A percentile compares a stretch with the other conserved stretches of the same genome.
Evolutionary conservation across 139 green algal species (phyloP).

Genomic region (Micractinium conductrix): DNA sequence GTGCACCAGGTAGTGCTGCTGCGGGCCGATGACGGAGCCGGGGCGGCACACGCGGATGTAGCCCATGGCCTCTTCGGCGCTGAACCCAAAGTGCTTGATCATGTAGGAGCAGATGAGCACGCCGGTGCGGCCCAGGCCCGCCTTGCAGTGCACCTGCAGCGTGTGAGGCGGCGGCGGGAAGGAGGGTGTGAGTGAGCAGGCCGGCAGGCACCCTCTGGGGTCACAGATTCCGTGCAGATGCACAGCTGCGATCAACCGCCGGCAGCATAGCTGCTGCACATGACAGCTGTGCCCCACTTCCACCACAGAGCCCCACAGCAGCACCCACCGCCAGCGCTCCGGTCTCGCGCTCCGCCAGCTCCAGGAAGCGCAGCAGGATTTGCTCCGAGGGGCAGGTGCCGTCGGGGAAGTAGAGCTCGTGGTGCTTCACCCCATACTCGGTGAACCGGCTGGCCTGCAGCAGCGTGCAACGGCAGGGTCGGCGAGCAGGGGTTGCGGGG

Average conservation of each 20-base stretch:
- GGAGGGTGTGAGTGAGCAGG: neutral
- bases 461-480: neutral
- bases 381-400: slow-evolving; percentile 81
- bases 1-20: slow-evolving; percentile 90
- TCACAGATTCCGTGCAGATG: neutral
- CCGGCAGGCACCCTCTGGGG: neutral
- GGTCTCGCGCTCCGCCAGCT: slow-evolving; percentile 73
- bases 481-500: no score
- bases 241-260: neutral
- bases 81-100: slow-evolving; percentile 94
- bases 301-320: no score
- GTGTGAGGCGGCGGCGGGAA: neutral
- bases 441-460: slow-evolving; percentile 27
- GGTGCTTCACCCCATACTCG: slow-evolving; percentile 77
- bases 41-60: slow-evolving; percentile 94
- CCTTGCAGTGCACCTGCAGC: slow-evolving; percentile 91
- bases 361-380: slow-evolving; percentile 83
- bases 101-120: slow-evolving; percentile 94
- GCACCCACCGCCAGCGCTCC: slow-evolving; percentile 65
- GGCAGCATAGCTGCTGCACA: no score
- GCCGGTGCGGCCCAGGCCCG: slow-evolving; percentile 90
- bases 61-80: slow-evolving; percentile 84
- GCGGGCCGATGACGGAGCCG: slow-evolving; percentile 91
- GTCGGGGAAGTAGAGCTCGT: slow-evolving; percentile 97
- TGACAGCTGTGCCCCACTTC: neutral